A percentile compares a stretch with the other conserved stretches of the same genome.
Conservation (phyloP, 306 rosid genomes). For the Lathyrus aphaca region DNA sequence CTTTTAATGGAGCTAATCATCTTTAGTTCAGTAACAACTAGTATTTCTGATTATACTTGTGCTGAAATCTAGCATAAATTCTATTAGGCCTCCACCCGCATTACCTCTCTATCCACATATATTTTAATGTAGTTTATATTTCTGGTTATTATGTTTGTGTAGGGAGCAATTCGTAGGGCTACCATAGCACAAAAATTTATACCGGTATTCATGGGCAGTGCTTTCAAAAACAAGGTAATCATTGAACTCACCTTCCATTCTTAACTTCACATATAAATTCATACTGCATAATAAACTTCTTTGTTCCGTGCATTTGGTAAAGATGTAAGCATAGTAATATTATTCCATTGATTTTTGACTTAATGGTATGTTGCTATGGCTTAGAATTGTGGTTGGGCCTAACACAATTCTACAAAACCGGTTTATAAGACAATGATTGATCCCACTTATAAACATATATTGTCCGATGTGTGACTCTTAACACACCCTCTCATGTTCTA, state of each 20-base stretch:
- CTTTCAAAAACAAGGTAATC: conserved; percentile 92
- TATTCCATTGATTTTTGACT: neutral
- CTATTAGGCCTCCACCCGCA: neutral
- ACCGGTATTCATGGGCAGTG: conserved; percentile 99
- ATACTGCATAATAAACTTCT: neutral
- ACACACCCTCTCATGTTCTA: no score
- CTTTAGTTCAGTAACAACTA: conserved; percentile 7
- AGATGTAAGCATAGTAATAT: neutral
- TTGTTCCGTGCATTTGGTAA: conserved; percentile 8
- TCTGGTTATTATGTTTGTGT: conserved; percentile 26
- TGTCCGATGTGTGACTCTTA: no score
- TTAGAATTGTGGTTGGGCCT: no score
- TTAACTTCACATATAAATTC: conserved; percentile 13
- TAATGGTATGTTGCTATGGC: conserved; percentile 3
- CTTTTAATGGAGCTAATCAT: conserved; percentile 3
- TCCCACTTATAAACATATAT: no score
- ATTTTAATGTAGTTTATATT: conserved; percentile 16
- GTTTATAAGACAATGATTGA: no score
- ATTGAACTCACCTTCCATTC: conserved; percentile 8
- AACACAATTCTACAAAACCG: no score
- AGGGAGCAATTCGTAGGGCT: conserved; percentile 95
- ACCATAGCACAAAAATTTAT: conserved; percentile 81
- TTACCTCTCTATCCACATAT: conserved; percentile 5
- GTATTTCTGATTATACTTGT: conserved; percentile 11
- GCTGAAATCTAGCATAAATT: conserved; percentile 1